Evolutionary conservation across 306 rosid genomes (phyloP), one percentile per base, ranked within the genome.

Genomic region (Coriaria nepalensis): DNA sequence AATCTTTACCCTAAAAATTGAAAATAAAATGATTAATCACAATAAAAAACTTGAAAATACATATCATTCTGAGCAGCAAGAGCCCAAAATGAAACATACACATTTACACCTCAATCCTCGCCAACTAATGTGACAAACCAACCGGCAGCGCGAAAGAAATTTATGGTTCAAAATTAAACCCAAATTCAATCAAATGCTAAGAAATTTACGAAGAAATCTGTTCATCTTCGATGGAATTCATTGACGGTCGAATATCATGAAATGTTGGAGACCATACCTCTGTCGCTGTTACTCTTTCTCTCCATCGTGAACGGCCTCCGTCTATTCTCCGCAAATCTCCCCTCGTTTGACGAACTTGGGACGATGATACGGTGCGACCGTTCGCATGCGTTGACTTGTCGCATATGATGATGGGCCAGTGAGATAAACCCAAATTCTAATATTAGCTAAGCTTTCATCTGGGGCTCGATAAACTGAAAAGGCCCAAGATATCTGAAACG

Each of bases 1-100:
- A 42, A 50, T 13, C 11, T 33, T 66, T 50, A 13, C 15, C 45
- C 33, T 45, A 65, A 20, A 20, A 20, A 20, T 1, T 58, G 56
- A 10, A 6, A 55, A 20, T 11, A 42, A 49, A 49, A 32, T 38
- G 2, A 6, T 38, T 9, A 38, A 38, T 6, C 41, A 38, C 29
- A 20, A 20, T 20, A 20, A 20, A 20, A 20, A 20, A 20, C 29
- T 20, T 20, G 29, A 20, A 20, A 20, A 20, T 20, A 20, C 29
- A 3, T 20, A 20, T 20, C 29, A n/a, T n/a, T n/a, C n/a, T n/a
- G 29, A 3, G 29, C 29, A 20, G 29, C 29, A 20, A 20, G 1
- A 20, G 29, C 29, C 29, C 29, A 20, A 20, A 20, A 20, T 20
- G 29, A 20, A 20, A 20, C 29, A 1, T 20, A 20, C 29, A 20